phyloP scores from a whole-genome alignment of 371 early-diverging fungal genomes.

The Rhizopus arrhizus region DNA sequence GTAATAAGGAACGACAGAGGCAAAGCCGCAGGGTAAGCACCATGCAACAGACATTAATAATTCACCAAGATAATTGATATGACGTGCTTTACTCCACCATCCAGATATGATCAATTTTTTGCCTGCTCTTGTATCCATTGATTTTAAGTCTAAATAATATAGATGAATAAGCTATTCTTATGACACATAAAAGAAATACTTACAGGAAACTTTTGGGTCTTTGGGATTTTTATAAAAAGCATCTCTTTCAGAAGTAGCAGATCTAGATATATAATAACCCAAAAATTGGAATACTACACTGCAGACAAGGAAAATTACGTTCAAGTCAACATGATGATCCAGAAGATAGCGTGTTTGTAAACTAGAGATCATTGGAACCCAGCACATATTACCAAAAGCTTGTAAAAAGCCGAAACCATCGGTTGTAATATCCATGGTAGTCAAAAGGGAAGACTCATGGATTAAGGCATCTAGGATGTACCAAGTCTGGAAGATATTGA shows the following conservation, averaged over 20 bases:
- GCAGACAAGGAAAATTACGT: constrained; percentile 31
- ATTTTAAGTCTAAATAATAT: constrained; percentile 65
- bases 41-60: constrained; percentile 86
- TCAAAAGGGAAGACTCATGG: constrained; percentile 81
- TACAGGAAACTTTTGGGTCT: constrained; percentile 64
- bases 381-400: constrained; percentile 83
- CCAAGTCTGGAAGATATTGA: constrained; percentile 73
- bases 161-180: not conserved
- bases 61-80: constrained; percentile 93
- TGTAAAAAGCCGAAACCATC: constrained; percentile 97
- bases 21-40: constrained; percentile 75
- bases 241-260: constrained; percentile 88
- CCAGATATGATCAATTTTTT: constrained; percentile 80
- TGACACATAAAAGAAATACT: not conserved
- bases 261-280: constrained; percentile 86
- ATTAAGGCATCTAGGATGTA: constrained; percentile 87
- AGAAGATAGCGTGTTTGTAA: constrained; percentile 89
- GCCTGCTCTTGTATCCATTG: constrained; percentile 79
- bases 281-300: constrained; percentile 61
- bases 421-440: constrained; percentile 92
- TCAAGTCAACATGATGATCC: constrained; percentile 63
- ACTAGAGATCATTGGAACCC: constrained; percentile 90
- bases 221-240: constrained; percentile 78
- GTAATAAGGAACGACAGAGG: constrained; percentile 85
- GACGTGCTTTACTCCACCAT: constrained; percentile 93